Evolutionary conservation across 2,329 filamentous ascomycete genomes (phyloP).

Genomic region (Colletotrichum salicis): DNA sequence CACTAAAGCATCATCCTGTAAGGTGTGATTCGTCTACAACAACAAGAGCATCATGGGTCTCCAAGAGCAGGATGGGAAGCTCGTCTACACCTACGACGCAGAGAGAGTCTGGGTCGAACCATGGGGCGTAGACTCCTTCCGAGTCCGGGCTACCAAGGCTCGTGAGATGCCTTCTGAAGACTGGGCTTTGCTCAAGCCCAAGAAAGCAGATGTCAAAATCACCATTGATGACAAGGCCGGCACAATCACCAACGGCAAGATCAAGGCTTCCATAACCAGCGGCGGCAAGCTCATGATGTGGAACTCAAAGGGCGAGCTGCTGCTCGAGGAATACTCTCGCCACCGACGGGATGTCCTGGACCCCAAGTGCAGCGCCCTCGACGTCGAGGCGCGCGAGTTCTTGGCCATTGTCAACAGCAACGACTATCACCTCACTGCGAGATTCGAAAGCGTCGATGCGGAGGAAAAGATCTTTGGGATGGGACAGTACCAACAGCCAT

Average conservation of each 20-base stretch:
- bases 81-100: slow-evolving; percentile 49
- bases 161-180: slow-evolving; percentile 46
- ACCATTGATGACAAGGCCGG: slow-evolving; percentile 37
- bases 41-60: slow-evolving; percentile 9
- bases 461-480: slow-evolving; percentile 71
- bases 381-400: slow-evolving; percentile 66
- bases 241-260: slow-evolving; percentile 44
- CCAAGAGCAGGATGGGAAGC: slow-evolving; percentile 18
- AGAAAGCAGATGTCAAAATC: slow-evolving; percentile 27
- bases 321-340: slow-evolving; percentile 47
- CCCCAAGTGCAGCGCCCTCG: slow-evolving; percentile 65
- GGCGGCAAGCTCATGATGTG: slow-evolving; percentile 45
- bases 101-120: slow-evolving; percentile 60
- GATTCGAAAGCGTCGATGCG: slow-evolving; percentile 63
- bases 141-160: slow-evolving; percentile 57
- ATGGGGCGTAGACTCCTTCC: slow-evolving; percentile 58
- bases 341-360: slow-evolving; percentile 50
- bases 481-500: slow-evolving; percentile 73
- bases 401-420: slow-evolving; percentile 58
- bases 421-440: slow-evolving; percentile 62
- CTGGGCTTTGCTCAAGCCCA: slow-evolving; percentile 49
- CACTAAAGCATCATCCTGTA: not conserved
- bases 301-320: slow-evolving; percentile 41
- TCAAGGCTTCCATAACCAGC: slow-evolving; percentile 42
- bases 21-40: no score